A percentile compares a stretch with the other conserved stretches of the same genome.
phyloP scores from a whole-genome alignment of 2,329 filamentous ascomycete species.

The Aureobasidium uvarum region DNA sequence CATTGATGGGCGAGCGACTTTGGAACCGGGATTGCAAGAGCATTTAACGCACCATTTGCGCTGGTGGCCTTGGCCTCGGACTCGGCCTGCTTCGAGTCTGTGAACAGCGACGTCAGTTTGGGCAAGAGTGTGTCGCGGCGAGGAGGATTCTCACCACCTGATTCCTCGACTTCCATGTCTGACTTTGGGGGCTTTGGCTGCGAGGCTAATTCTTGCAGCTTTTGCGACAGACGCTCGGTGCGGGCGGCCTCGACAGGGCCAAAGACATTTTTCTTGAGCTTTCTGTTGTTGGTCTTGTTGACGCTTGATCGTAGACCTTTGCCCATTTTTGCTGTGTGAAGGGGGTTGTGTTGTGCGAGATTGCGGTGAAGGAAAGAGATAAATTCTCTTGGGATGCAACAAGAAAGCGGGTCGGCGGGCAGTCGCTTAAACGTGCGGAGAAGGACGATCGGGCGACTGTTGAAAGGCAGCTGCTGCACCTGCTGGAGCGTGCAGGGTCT shows the following conservation, averaged over 20 bases:
- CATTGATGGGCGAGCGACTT: slow-evolving; percentile 25
- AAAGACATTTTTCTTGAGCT: slow-evolving; percentile 77
- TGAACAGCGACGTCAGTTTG: slow-evolving; percentile 1
- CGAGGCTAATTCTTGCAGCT: slow-evolving; percentile 75
- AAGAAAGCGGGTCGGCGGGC: slow-evolving; percentile 17
- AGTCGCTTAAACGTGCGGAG: slow-evolving; percentile 20
- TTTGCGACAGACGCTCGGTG: slow-evolving; percentile 78
- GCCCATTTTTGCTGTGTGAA: slow-evolving; percentile 62
- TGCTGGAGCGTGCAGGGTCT: slow-evolving; percentile 15
- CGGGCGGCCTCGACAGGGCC: slow-evolving; percentile 77
- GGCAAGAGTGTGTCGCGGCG: not conserved
- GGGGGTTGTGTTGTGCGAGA: slow-evolving; percentile 28
- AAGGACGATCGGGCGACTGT: slow-evolving; percentile 13
- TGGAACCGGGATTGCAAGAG: slow-evolving; percentile 30
- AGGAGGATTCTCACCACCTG: slow-evolving; percentile 36
- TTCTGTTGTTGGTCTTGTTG: slow-evolving; percentile 78
- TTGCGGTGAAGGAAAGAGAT: slow-evolving; percentile 21
- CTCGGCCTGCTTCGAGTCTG: slow-evolving; percentile 29
- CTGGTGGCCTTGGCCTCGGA: slow-evolving; percentile 29
- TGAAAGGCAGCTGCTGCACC: slow-evolving; percentile 15
- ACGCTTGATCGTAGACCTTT: slow-evolving; percentile 79
- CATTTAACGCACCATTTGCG: slow-evolving; percentile 32
- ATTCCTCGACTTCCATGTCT: slow-evolving; percentile 49
- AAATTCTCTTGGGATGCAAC: slow-evolving; percentile 24
- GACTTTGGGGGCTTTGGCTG: slow-evolving; percentile 64